A percentile compares a stretch with the other conserved stretches of the same genome.
Evolutionary conservation across 2,329 filamentous ascomycete species (phyloP).

Genomic region (Arthrobotrys conoides): DNA sequence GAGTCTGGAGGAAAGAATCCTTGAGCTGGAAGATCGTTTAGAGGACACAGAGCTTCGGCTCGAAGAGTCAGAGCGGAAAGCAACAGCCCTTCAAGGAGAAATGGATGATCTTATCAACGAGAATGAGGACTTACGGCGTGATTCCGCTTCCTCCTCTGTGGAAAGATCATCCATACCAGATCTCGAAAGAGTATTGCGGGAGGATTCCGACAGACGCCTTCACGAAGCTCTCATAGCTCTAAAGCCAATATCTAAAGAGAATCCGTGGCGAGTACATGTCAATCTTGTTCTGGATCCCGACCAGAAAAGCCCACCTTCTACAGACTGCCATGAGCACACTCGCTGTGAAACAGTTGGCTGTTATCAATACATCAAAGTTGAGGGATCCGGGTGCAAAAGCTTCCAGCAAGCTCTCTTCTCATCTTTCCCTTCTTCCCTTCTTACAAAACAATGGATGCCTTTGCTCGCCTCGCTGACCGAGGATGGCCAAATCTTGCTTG

Average conservation of each 20-base stretch:
- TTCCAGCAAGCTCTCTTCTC: conserved; percentile 40
- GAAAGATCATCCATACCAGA: conserved; percentile 42
- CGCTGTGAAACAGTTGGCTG: conserved; percentile 52
- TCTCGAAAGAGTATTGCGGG: conserved; percentile 31
- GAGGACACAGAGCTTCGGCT: conserved; percentile 46
- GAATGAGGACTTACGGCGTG: conserved; percentile 47
- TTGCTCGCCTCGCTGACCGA: conserved; percentile 32
- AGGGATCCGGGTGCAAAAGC: conserved; percentile 23
- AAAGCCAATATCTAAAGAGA: conserved; percentile 59
- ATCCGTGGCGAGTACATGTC: conserved; percentile 58
- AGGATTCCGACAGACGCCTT: conserved; percentile 42
- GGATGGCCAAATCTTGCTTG: conserved; percentile 47
- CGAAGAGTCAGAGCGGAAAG: conserved; percentile 49
- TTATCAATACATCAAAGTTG: conserved; percentile 49
- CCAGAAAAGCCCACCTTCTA: conserved; percentile 36
- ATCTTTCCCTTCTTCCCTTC: conserved; percentile 40
- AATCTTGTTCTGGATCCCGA: conserved; percentile 53
- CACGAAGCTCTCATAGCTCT: conserved; percentile 45
- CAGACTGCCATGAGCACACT: conserved; percentile 39
- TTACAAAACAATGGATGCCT: conserved; percentile 49
- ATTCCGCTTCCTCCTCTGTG: conserved; percentile 18
- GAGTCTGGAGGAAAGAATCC: conserved; percentile 45
- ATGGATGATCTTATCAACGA: conserved; percentile 50
- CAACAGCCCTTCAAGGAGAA: conserved; percentile 49
- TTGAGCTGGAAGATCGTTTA: conserved; percentile 48